Base-by-base conservation (phyloP, 2,329 filamentous ascomycete genomes). In the Penicillium aurantiogriseum region DNA sequence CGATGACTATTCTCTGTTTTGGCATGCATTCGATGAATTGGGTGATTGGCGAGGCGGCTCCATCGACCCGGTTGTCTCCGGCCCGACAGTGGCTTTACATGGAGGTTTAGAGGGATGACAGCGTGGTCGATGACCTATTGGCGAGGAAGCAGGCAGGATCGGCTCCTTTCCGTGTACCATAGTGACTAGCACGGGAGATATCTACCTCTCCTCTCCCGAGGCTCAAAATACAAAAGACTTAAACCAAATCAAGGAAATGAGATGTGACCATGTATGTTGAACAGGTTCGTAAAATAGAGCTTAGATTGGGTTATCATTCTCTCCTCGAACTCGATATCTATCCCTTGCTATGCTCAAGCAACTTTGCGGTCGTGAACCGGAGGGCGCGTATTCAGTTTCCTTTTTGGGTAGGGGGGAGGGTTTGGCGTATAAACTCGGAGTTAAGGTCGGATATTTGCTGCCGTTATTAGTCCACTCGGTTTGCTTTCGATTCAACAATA, bases 91-190 rank as follows among this genome's bases (percentile, higher is more conserved):
- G 38, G 42, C n/a, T 48, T 54, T 19, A 35, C 38, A 27, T 35
- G n/a, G 53, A 51, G 10, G 19, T 7, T 39, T 39, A 21, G 33
- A 27, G 19, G 36, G 49, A 48, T 33, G 36, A 40, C 21, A 46
- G 5, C 17, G 15, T 46, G 54, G 42, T 53, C 54, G 35, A 45
- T 56, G 49, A 44, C 54, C 46, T 40, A 31, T 58, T 45, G 56
- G 42, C 33, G 42, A 58, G 52, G 55, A 42, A 52, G 56, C 56
- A 52, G 39, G 5, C 36, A 51, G 52, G 46, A 52, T 54, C 49
- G 38, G 57, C 46, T 60, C 53, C 52, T 61, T 53, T 60, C 57
- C 58, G 60, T 68, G 64, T 68, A 67, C 60, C 53, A 68, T 67
- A 67, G 63, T 62, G 56, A 64, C 45, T 57, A 55, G 59, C 53